phyloP scores from a whole-genome alignment of 768 basidiomycete genomes.

The Auriculariales sp. region DNA sequence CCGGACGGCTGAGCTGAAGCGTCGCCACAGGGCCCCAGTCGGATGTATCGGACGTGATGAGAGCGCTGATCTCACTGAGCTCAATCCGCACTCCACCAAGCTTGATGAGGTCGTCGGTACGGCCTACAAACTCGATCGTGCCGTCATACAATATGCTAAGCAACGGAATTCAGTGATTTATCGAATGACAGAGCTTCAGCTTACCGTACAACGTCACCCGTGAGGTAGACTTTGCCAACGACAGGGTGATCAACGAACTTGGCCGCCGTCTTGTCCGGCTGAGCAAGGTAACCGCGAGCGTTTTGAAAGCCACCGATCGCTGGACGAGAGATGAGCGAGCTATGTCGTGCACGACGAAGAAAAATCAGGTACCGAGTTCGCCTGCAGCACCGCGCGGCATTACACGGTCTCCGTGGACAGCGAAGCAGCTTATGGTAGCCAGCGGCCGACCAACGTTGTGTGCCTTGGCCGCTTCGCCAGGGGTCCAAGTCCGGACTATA shows the following conservation, averaged over 20 bases:
- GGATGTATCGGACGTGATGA: neutral
- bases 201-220: neutral
- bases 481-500: neutral
- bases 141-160: neutral
- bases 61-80: neutral
- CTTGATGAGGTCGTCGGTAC: conserved; percentile 1
- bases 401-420: neutral
- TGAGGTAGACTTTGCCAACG: neutral
- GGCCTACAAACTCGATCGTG: neutral
- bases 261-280: conserved; percentile 1
- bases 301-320: neutral
- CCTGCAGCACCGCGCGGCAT: neutral
- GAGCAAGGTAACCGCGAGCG: neutral
- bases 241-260: neutral
- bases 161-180: neutral
- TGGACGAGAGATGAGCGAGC: neutral
- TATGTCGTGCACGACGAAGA: too few species aligned
- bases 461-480: neutral
- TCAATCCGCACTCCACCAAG: neutral
- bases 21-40: neutral
- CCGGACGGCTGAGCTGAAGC: neutral
- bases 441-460: neutral
- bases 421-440: neutral
- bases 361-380: neutral
- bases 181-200: neutral